phyloP scores from a whole-genome alignment of 306 rosid genomes.

The Pyrus bretschneideri region DNA sequence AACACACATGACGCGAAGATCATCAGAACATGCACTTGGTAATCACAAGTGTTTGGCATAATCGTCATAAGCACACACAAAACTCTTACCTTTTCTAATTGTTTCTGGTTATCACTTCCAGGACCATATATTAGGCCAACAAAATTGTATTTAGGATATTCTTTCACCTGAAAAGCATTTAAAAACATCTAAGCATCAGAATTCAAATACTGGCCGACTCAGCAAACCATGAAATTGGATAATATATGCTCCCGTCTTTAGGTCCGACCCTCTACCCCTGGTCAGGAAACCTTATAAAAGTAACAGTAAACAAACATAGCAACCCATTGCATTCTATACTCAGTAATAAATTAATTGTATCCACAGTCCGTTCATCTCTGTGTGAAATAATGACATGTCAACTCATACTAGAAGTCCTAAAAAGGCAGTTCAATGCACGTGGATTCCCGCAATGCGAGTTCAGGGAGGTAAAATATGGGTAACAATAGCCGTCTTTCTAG shows the following conservation, averaged over 20 bases:
- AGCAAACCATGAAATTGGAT: neutral
- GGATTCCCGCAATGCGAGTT: neutral
- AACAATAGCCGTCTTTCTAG: neutral
- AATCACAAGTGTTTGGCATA: neutral
- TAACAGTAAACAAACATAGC: neutral
- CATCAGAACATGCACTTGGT: neutral
- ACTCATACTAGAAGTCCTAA: neutral
- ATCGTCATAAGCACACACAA: neutral
- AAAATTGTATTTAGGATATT: conserved; percentile 36
- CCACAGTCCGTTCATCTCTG: neutral
- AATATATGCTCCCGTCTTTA: neutral
- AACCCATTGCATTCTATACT: neutral
- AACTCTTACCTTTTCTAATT: conserved; percentile 65
- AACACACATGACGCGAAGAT: neutral
- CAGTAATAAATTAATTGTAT: neutral
- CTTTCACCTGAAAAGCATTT: conserved; percentile 59
- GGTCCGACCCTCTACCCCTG: neutral
- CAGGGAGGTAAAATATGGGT: neutral
- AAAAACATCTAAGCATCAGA: conserved; percentile 12
- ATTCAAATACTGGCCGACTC: neutral
- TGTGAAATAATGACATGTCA: neutral
- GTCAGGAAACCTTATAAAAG: neutral
- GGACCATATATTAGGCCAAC: too few species aligned
- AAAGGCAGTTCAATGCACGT: neutral
- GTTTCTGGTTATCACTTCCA: conserved; percentile 16